phyloP scores from a whole-genome alignment of 352 stramenopile genomes.

The Globisporangium polare region DNA sequence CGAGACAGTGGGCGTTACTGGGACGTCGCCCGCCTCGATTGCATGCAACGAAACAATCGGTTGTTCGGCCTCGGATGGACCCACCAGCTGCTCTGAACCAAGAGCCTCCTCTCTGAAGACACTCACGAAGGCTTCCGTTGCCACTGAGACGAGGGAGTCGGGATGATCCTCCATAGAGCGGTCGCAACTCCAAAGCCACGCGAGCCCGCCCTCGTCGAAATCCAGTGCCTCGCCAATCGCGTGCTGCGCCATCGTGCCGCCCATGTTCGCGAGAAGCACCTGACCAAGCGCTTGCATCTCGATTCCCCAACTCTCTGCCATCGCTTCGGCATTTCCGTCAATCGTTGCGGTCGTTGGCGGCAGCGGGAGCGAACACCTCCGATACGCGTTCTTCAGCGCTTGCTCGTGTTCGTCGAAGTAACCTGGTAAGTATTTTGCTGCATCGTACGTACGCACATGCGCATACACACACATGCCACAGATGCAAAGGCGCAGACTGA shows the following conservation, averaged over 20 bases:
- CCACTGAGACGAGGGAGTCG: neutral
- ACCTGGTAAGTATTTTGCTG: neutral
- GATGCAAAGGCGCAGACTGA: neutral
- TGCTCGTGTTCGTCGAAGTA: slow-evolving; percentile 4
- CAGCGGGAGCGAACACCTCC: neutral
- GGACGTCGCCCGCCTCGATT: neutral
- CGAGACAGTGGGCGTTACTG: neutral
- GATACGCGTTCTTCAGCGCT: neutral
- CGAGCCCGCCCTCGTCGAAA: neutral
- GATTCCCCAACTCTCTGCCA: neutral
- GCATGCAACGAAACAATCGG: neutral
- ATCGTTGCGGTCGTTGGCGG: neutral
- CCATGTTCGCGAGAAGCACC: neutral
- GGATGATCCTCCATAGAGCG: neutral
- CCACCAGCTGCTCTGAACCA: neutral
- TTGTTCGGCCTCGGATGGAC: neutral
- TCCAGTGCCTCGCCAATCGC: neutral
- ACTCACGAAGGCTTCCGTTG: neutral
- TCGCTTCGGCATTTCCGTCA: neutral
- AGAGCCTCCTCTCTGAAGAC: neutral
- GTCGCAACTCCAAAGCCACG: neutral
- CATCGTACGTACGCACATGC: neutral
- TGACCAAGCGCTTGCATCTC: neutral
- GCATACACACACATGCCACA: neutral
- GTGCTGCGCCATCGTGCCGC: neutral